Evolutionary conservation across 2,329 filamentous ascomycete species (phyloP).

Genomic region (Xylaria sp.): DNA sequence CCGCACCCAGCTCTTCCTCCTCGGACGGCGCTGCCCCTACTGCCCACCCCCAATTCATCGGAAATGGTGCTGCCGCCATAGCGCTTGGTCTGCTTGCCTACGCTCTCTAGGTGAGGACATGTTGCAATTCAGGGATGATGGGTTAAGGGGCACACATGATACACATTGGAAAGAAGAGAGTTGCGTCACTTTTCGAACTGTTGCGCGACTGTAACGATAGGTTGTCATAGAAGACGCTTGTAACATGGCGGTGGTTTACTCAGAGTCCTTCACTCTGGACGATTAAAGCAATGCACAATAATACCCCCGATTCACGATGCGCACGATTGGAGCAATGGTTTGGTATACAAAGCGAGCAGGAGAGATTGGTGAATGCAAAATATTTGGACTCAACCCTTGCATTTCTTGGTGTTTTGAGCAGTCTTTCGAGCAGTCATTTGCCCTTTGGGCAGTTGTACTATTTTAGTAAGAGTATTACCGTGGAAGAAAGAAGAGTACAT

Average conservation of each 20-base stretch:
- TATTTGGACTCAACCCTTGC: constrained; percentile 9
- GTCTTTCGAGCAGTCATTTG: constrained; percentile 20
- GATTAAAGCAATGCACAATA: constrained; percentile 8
- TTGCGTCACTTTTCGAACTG: not conserved
- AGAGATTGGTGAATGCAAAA: not conserved
- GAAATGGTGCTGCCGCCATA: constrained; percentile 55
- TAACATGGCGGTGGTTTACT: constrained; percentile 6
- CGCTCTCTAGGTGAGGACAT: constrained; percentile 48
- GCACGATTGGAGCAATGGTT: constrained; percentile 18
- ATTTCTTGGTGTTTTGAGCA: constrained; percentile 12
- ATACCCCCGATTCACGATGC: constrained; percentile 5
- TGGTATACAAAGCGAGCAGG: constrained; percentile 21
- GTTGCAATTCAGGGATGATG: constrained; percentile 9
- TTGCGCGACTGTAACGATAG: not conserved
- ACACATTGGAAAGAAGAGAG: not conserved
- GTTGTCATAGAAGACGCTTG: not conserved
- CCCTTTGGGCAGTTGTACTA: constrained; percentile 6
- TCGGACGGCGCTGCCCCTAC: constrained; percentile 37
- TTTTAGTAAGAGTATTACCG: constrained; percentile 1
- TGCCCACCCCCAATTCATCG: constrained; percentile 41
- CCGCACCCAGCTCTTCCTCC: constrained; percentile 32
- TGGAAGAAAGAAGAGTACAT: constrained; percentile 6
- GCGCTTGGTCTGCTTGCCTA: constrained; percentile 60
- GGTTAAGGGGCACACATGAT: not conserved
- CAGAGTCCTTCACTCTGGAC: not conserved